Evolutionary conservation across 75 land plant species (phyloP).

Genomic region (Gnetum montanum): DNA sequence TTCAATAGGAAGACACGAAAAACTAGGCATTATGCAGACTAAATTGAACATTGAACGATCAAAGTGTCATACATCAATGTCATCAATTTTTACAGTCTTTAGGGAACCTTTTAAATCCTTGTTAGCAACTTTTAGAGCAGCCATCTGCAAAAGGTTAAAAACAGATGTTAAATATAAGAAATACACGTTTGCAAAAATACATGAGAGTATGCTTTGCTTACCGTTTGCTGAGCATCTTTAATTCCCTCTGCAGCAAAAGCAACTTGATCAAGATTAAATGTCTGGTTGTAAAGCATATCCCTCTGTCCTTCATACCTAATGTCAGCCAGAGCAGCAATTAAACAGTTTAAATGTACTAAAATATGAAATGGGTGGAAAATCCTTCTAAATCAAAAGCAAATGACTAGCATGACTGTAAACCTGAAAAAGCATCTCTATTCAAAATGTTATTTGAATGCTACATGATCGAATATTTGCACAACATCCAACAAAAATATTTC

Average conservation of each 20-base stretch:
- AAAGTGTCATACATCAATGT: slow-evolving; percentile 64
- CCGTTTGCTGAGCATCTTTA: slow-evolving; percentile 98
- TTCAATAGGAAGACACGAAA: no score
- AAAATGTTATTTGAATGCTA: no score
- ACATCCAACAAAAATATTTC: no score
- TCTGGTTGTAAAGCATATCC: slow-evolving; percentile 91
- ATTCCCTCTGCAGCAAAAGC: slow-evolving; percentile 92
- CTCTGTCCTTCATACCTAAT: slow-evolving; percentile 94
- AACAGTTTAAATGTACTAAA: no score
- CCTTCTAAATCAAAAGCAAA: no score
- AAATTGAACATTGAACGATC: neutral
- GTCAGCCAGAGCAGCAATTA: neutral
- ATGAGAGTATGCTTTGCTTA: slow-evolving; percentile 6
- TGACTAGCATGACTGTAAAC: neutral
- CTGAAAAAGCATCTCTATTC: no score
- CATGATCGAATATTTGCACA: no score
- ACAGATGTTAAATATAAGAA: neutral
- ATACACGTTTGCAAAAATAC: neutral
- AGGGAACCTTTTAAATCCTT: slow-evolving; percentile 97
- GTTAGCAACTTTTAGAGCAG: slow-evolving; percentile 94
- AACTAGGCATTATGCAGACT: no score
- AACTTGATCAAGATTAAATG: slow-evolving; percentile 95
- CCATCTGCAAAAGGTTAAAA: no score
- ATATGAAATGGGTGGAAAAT: neutral
- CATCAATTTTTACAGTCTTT: slow-evolving; percentile 92